Conservation (phyloP, 345 rosid species). For the Erysimum cheiranthoides region DNA sequence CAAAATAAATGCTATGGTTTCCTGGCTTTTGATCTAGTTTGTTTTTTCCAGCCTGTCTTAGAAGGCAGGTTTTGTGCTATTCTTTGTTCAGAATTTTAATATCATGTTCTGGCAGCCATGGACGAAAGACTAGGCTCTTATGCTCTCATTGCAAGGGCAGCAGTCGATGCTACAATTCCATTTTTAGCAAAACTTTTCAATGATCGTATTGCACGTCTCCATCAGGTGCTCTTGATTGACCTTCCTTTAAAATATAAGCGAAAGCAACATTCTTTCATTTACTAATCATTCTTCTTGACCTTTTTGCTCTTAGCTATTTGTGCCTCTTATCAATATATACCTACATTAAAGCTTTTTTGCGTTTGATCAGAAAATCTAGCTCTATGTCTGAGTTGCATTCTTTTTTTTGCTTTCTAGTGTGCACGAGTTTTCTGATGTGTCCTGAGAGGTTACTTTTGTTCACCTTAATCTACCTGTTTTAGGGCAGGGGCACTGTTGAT, state of each 20-base stretch:
- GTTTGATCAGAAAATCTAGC: slow-evolving; percentile 13
- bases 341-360: slow-evolving; percentile 21
- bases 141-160: slow-evolving; percentile 96
- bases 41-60: slow-evolving; percentile 25
- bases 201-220: slow-evolving; percentile 73
- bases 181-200: slow-evolving; percentile 69
- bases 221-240: slow-evolving; percentile 69
- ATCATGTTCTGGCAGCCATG: slow-evolving; percentile 75
- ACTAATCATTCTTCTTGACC: background rate
- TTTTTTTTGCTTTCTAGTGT: background rate
- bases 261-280: slow-evolving; percentile 26
- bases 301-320: slow-evolving; percentile 6
- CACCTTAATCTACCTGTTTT: slow-evolving; percentile 36
- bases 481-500: slow-evolving; percentile 90
- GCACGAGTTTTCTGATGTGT: slow-evolving; percentile 22
- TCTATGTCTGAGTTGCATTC: background rate
- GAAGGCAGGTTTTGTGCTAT: slow-evolving; percentile 29
- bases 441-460: slow-evolving; percentile 36
- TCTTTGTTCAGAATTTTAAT: slow-evolving; percentile 30
- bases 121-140: slow-evolving; percentile 94
- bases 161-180: slow-evolving; percentile 82
- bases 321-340: slow-evolving; percentile 28
- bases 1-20: slow-evolving; percentile 32
- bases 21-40: slow-evolving; percentile 17
- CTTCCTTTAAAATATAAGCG: slow-evolving; percentile 14